Evolutionary conservation across 768 basidiomycete species (phyloP), one percentile per base, ranked within the genome.

Genomic region (Termitomyces titanicus): DNA sequence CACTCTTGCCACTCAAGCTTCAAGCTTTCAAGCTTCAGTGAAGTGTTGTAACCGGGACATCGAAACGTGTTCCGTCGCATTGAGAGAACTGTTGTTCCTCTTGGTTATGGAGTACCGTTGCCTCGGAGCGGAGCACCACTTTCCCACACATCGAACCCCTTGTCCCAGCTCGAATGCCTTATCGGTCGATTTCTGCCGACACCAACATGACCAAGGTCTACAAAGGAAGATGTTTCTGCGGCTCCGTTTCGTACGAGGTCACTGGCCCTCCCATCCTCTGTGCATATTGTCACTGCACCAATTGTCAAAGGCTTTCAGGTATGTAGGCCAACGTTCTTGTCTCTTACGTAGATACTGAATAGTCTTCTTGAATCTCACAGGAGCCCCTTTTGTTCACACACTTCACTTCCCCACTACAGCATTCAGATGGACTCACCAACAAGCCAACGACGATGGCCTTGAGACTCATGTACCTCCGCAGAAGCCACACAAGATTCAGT

Each of bases 251-350:
- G 0, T 88, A 82, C 57, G 56, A 71, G 45, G 72, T 84, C 2
- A 66, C 65, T 11, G 80, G 80, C 1, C 66, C 64, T 33, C 84
- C 86, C 0, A 59, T 80, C 3, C 68, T 82, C 33, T 80, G 79
- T 58, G 85, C 82, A 5, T 88, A 82, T 62, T 88, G 85, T 58
- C 88, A 89, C 62, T 89, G 88, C 63, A 83, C 82, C 3, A 66
- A 78, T n/a, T 89, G 88, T 62, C 87, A 88, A 66, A 72, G 79
- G 38, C 64, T 86, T 48, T 80, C 70, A 59, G 82, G 85, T 79
- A 63, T 54, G 72, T 33, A 25, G 27, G 6, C 48, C 45, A 38
- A 47, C 42, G 37, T 34, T 43, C 31, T 44, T n/a, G 44, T 48
- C 38, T 24, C n/a, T 44, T 12, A 33, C 39, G 37, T 35, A 11